phyloP scores from a whole-genome alignment of 305 asterid species.

The Fraxinus greggii region DNA sequence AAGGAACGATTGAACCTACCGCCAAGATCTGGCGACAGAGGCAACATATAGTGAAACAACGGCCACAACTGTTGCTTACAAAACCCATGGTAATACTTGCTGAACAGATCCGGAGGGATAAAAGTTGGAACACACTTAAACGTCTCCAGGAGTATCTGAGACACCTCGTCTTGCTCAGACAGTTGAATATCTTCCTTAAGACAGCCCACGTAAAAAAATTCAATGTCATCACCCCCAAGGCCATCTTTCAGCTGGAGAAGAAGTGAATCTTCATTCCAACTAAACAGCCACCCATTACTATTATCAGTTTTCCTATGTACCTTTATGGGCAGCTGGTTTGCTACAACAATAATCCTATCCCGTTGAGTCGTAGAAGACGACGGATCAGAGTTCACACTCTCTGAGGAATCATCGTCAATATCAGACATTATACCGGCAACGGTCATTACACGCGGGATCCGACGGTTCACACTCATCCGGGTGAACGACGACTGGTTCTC shows the following conservation, averaged over 20 bases:
- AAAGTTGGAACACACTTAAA: conserved; percentile 84
- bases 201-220: conserved; percentile 81
- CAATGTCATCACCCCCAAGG: conserved; percentile 65
- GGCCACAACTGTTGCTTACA: conserved; percentile 94
- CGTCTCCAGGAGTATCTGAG: conserved; percentile 72
- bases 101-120: conserved; percentile 68
- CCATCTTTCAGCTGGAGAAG: conserved; percentile 79
- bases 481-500: conserved; percentile 70
- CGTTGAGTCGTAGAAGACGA: conserved; percentile 62
- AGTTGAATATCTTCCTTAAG: conserved; percentile 87
- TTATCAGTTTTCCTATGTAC: conserved; percentile 53
- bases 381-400: conserved; percentile 58
- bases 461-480: conserved; percentile 44
- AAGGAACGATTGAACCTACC: conserved; percentile 71
- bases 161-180: conserved; percentile 82
- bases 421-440: conserved; percentile 86
- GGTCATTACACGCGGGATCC: conserved; percentile 82
- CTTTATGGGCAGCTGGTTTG: conserved; percentile 77
- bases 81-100: conserved; percentile 73
- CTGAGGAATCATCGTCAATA: conserved; percentile 67
- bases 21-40: conserved; percentile 80
- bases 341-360: conserved; percentile 79
- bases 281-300: conserved; percentile 63
- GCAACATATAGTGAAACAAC: conserved; percentile 83
- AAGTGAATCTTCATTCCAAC: conserved; percentile 81